Evolutionary conservation across 169 alveolate species (phyloP), one percentile per base, ranked within the genome.

Genomic region (Plasmodium knowlesi): DNA sequence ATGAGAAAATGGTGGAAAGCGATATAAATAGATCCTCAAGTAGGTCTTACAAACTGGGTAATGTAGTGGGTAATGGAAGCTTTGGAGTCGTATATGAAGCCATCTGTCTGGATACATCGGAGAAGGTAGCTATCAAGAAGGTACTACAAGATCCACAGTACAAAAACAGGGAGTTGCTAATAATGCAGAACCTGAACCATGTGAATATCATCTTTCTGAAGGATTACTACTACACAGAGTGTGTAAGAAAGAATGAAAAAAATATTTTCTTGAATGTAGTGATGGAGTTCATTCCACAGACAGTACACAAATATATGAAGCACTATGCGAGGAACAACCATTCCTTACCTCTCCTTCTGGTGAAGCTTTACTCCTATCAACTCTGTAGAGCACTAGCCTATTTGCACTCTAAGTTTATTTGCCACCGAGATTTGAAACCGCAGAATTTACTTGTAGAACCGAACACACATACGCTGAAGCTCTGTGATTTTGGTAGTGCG

Each of bases 341-440:
- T 92, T 95, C 94, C 53, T 95, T 99, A 95, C 99, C 99, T 32
- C 90, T 98, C 22, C 92, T 97, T 32, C 95, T 99, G 28, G 97
- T 98, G 46, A 98, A 98, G 92, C 95, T 99, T 6, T 99, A 99
- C 95, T 97, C 99, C 32, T 99, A 98, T 92, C 99, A 99, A 93
- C 84, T 98, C 83, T 97, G 99, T 92, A 95, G 99, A 92, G 98
- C 99, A 12, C 95, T 99, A 71, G 99, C 99, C 43, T 99, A 98
- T 93, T 96, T 99, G 34, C 99, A 99, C 83, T 95, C 99, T 5
- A 94, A 97, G 71, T 99, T 99, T 8, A 97, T 99, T 57, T 98
- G 99, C 93, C 99, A 99, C 95, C 96, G 99, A 84, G 99, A 99
- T 93, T 98, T 99, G 84, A 99, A 99, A 92, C 99, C 99, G n/a